Conservation (phyloP, 345 rosid species). For the Arabidopsis suecica region DNA sequence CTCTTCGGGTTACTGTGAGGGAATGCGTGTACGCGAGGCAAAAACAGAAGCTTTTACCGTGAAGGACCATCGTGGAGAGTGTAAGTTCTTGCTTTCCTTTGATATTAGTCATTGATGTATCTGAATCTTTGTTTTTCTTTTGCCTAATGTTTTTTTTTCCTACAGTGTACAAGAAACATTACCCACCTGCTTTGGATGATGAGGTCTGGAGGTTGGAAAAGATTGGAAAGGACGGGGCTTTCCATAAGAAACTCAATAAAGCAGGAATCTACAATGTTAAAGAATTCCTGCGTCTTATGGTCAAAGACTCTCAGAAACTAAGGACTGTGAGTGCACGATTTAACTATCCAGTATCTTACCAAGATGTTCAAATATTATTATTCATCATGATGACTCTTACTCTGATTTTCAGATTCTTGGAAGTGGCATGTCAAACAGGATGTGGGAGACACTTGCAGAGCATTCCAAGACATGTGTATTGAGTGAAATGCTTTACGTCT, state of each 20-base stretch:
- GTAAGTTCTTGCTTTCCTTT: slow-evolving; percentile 52
- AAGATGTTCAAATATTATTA: neutral
- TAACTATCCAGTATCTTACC: slow-evolving; percentile 5
- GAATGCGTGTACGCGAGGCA: slow-evolving; percentile 85
- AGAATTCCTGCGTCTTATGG: slow-evolving; percentile 85
- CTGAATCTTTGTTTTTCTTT: neutral
- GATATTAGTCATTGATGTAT: neutral
- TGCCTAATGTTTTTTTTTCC: neutral
- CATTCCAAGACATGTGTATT: slow-evolving; percentile 92
- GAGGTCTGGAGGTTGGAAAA: slow-evolving; percentile 99
- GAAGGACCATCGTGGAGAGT: slow-evolving; percentile 97
- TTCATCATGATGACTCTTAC: slow-evolving; percentile 24
- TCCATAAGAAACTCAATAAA: slow-evolving; percentile 90
- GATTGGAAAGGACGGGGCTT: slow-evolving; percentile 96
- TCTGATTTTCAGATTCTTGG: slow-evolving; percentile 82
- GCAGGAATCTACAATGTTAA: slow-evolving; percentile 85
- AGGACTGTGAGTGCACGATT: slow-evolving; percentile 64
- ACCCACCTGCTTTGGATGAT: slow-evolving; percentile 87
- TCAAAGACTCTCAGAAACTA: slow-evolving; percentile 77
- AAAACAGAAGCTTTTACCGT: slow-evolving; percentile 97
- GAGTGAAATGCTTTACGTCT: slow-evolving; percentile 81
- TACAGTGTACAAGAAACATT: slow-evolving; percentile 96
- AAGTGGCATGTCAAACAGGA: slow-evolving; percentile 98
- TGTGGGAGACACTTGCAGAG: slow-evolving; percentile 96
- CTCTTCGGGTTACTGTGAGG: slow-evolving; percentile 69